Base-by-base conservation (phyloP, 371 early-diverging fungal species). In the Mortierella sp. region DNA sequence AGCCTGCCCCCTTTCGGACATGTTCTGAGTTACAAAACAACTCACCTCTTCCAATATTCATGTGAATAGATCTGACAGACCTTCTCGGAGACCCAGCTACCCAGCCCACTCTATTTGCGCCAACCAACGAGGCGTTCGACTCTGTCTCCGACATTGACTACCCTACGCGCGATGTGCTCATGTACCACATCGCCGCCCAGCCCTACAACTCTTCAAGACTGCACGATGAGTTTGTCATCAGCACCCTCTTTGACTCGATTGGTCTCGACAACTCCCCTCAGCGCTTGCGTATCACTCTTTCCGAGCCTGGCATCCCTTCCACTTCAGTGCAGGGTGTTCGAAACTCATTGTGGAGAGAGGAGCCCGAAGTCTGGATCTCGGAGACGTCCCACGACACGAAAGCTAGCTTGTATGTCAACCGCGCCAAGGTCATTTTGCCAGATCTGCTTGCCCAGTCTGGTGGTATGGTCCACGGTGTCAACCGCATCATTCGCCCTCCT, bases 71-170 rank as follows among this genome's bases (percentile, higher is more conserved):
- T 27, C 46, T 68, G n/a, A 65, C 6, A 24, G 1, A 29, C 8
- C 10, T 48, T 48, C 43, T 56, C 49, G 49, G 49, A 16, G 27
- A 49, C 11, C 55, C 35, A 35, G 21, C 68, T 48, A 65, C 51
- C 43, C 38, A 84, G 84, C 71, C 70, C 8, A 84, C 81, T 0
- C 44, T 84, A 35, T 84, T 84, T 74, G 84, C 84, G 3, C 84
- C 84, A 14, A 80, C 77, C 38, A 84, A 84, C 81, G 81, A 80
- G 7, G 84, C 84, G 18, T 81, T 84, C 29, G 84, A 84, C 51
- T 80, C 78, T n/a, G 46, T 84, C 65, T 60, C 75, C 2, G 84
- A 84, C 27, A 78, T 72, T 24, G 81, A 80, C n/a, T 72, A 72
- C 32, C 81, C 84, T 3, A 77, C 76, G 0, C 80, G 65, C 18